Base-by-base conservation (phyloP, 2,329 filamentous ascomycete species). In the Aspergillus oerlinghausenensis region DNA sequence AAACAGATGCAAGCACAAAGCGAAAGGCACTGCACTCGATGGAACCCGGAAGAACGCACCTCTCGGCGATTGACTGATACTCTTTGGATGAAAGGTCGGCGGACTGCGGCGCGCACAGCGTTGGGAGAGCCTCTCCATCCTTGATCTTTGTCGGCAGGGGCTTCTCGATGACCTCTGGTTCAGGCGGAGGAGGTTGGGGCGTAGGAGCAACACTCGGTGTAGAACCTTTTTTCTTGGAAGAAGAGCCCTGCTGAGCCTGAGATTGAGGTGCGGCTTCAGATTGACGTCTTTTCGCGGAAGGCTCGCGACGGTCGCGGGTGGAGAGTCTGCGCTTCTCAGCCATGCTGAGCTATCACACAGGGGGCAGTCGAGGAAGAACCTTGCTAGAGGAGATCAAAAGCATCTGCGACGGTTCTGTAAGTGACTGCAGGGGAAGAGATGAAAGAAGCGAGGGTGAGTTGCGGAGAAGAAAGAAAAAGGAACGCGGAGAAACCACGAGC, bases 1-100 rank as follows among this genome's bases (percentile, higher is more conserved):
- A 21, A 21, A 23, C 9, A 8, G 42, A 21, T 45, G n/a, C 8
- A 10, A 23, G 8, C 19, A 23, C 43, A 25, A 14, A 14, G 7
- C 3, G 11, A 21, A 21, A 26, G 21, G 40, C 21, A 25, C 4
- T 47, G 43, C 11, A 17, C 3, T 17, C 5, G 5, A 47, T 25
- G 11, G 11, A 47, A 23, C 21, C 43, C 11, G 4, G 19, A 23
- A 47, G 55, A 17, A 26, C 43, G 35, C 55, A 80, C 79, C 79
- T 84, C 66, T 84, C 80, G 25, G 81, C 80, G 55, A 86, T 80
- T 40, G 79, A 81, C 70, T 86, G 84, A 65, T 84, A 87, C 55
- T 85, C 82, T 54, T 76, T 73, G 40, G 74, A 65, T 5, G 82
- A 75, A 9, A 86, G 70, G 38, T 71, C 67, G 4, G 69, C 62